phyloP scores from a whole-genome alignment of 495 filamentous ascomycete species.

The Hypoxylon subgilvum region DNA sequence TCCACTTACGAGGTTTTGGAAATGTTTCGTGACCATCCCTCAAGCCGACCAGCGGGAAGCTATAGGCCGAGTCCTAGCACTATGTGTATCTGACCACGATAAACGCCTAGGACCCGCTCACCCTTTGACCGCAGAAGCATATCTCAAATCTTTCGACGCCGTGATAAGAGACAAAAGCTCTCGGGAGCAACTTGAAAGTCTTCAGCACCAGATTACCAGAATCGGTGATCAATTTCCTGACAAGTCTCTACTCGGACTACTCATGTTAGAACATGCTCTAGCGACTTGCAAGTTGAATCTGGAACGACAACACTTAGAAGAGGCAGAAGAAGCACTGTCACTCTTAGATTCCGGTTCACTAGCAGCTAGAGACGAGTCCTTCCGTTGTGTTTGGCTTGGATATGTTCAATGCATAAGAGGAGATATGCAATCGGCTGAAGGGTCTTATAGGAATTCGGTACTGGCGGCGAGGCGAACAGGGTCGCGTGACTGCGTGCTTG shows the following conservation, averaged over 20 bases:
- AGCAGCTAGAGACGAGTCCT: slow-evolving; percentile 35
- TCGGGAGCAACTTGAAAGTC: slow-evolving; percentile 28
- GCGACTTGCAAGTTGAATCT: slow-evolving; percentile 39
- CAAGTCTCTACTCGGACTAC: slow-evolving; percentile 28
- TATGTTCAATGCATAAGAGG: slow-evolving; percentile 39
- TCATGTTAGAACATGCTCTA: slow-evolving; percentile 40
- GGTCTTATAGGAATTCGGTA: slow-evolving; percentile 34
- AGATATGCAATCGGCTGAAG: slow-evolving; percentile 26
- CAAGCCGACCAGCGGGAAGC: slow-evolving; percentile 30
- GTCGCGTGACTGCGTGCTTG: slow-evolving; percentile 40
- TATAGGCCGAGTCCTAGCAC: slow-evolving; percentile 28
- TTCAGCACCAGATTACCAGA: slow-evolving; percentile 23
- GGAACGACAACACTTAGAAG: slow-evolving; percentile 24
- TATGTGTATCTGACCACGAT: slow-evolving; percentile 36
- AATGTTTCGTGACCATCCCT: slow-evolving; percentile 31
- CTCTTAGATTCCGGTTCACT: slow-evolving; percentile 24
- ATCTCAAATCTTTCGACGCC: slow-evolving; percentile 40
- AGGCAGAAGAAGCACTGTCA: slow-evolving; percentile 37
- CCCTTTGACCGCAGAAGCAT: slow-evolving; percentile 34
- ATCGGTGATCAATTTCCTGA: slow-evolving; percentile 14
- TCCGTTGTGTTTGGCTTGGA: slow-evolving; percentile 41
- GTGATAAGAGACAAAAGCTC: slow-evolving; percentile 38
- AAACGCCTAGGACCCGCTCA: slow-evolving; percentile 35
- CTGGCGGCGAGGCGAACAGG: slow-evolving; percentile 37
- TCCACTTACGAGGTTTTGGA: slow-evolving; percentile 37